Conservation (phyloP, 441 rosid species). For the Theobroma grandiflorum region DNA sequence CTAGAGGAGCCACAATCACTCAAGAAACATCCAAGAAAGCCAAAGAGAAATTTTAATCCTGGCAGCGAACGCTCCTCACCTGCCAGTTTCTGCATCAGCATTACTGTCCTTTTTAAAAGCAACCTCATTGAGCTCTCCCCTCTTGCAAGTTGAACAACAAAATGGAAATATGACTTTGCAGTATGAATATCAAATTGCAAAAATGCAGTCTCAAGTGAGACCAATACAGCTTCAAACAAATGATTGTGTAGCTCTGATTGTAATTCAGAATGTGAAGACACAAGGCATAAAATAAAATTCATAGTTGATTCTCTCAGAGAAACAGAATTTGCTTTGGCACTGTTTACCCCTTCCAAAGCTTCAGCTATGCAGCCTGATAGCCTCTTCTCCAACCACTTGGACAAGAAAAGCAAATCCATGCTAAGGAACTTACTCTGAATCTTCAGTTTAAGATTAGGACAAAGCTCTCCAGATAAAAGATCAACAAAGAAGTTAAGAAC, state of each 20-base stretch:
- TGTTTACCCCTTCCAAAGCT: conserved; percentile 53
- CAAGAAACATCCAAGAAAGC: conserved; percentile 84
- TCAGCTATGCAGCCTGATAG: conserved; percentile 80
- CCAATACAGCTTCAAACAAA: conserved; percentile 90
- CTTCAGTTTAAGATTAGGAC: conserved; percentile 69
- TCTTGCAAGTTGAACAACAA: conserved; percentile 86
- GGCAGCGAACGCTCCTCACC: conserved; percentile 78
- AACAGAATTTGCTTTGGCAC: conserved; percentile 72
- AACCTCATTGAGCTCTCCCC: conserved; percentile 72
- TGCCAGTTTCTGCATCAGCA: conserved; percentile 86
- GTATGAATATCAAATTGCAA: conserved; percentile 80
- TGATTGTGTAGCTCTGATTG: conserved; percentile 68
- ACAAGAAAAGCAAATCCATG: conserved; percentile 77
- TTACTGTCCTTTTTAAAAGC: conserved; percentile 72
- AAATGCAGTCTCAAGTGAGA: conserved; percentile 89
- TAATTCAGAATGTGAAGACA: conserved; percentile 60
- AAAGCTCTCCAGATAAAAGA: conserved; percentile 77
- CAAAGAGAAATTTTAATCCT: conserved; percentile 89
- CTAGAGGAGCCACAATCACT: conserved; percentile 70
- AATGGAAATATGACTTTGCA: conserved; percentile 84
- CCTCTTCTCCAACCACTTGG: conserved; percentile 94
- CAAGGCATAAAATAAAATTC: conserved; percentile 77
- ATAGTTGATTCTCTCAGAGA: conserved; percentile 88
- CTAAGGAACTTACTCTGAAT: conserved; percentile 67
- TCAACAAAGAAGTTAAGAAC: conserved; percentile 93